phyloP scores from a whole-genome alignment of 495 filamentous ascomycete species.

The Neurospora sp. region DNA sequence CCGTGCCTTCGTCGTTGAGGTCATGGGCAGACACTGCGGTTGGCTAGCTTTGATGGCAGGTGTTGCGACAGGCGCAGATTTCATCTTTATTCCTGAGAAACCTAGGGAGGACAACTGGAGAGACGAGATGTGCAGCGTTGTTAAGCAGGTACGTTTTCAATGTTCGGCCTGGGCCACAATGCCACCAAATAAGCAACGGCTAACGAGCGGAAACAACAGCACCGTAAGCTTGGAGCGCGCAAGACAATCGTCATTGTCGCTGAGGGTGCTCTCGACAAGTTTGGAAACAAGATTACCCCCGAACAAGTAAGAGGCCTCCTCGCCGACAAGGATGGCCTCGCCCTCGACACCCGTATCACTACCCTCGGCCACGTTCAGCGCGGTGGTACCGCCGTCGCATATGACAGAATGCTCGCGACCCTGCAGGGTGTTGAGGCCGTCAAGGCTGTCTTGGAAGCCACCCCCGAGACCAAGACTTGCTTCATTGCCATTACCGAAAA shows the following conservation, averaged over 20 bases:
- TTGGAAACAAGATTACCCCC: slow-evolving; percentile 77
- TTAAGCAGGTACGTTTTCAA: slow-evolving; percentile 53
- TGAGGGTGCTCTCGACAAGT: slow-evolving; percentile 81
- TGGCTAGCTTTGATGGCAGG: slow-evolving; percentile 97
- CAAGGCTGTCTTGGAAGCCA: slow-evolving; percentile 86
- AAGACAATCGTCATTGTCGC: slow-evolving; percentile 98
- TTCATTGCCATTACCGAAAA: slow-evolving; percentile 96
- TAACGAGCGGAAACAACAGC: slow-evolving; percentile 38
- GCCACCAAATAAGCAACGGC: neutral
- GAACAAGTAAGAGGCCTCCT: slow-evolving; percentile 77
- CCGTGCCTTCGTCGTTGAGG: slow-evolving; percentile 93
- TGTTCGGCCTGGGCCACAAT: neutral
- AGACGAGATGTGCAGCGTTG: slow-evolving; percentile 74
- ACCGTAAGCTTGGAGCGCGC: slow-evolving; percentile 83
- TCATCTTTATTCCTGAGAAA: slow-evolving; percentile 93
- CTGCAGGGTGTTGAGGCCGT: slow-evolving; percentile 95
- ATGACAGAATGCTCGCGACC: slow-evolving; percentile 88
- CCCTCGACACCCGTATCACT: slow-evolving; percentile 86
- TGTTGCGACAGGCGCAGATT: slow-evolving; percentile 91
- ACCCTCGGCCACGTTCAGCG: slow-evolving; percentile 94
- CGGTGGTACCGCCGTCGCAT: slow-evolving; percentile 84
- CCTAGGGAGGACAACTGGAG: slow-evolving; percentile 83
- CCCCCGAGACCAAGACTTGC: slow-evolving; percentile 78
- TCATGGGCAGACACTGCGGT: slow-evolving; percentile 98
- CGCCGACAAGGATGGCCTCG: slow-evolving; percentile 55